Evolutionary conservation across 352 stramenopile genomes (phyloP).

Genomic region (Elongisporangium prolatum): DNA sequence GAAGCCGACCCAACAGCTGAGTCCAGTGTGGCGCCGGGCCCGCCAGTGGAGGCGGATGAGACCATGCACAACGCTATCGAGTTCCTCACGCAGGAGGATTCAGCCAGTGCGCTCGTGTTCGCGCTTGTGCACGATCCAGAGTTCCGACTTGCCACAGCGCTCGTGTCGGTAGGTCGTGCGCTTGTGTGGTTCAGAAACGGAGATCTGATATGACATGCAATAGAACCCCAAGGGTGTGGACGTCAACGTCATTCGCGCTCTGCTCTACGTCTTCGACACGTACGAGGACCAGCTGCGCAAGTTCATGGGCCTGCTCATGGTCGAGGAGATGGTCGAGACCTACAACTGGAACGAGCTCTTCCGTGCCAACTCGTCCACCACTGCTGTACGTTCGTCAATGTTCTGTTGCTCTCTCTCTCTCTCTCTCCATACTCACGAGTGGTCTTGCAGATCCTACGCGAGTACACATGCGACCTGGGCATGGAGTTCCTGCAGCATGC

Average conservation of each 20-base stretch:
- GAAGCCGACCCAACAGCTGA: neutral
- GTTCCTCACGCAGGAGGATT: constrained; percentile 63
- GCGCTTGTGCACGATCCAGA: constrained; percentile 75
- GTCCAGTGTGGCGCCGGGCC: too few species aligned
- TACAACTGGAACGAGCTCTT: constrained; percentile 83
- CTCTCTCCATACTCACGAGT: neutral
- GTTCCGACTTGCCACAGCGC: constrained; percentile 62
- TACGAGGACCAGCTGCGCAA: constrained; percentile 73
- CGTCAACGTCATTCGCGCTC: constrained; percentile 54
- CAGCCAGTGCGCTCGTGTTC: constrained; percentile 63
- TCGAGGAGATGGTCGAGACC: constrained; percentile 73
- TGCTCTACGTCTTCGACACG: constrained; percentile 68
- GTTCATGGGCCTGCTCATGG: constrained; percentile 64
- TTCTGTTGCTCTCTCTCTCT: neutral
- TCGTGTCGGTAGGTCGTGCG: constrained; percentile 28
- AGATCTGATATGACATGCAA: constrained; percentile 1
- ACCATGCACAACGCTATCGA: constrained; percentile 60
- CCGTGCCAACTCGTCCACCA: constrained; percentile 70
- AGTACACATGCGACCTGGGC: constrained; percentile 73
- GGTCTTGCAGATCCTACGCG: constrained; percentile 43
- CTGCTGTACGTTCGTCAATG: constrained; percentile 29
- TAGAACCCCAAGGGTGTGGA: constrained; percentile 26
- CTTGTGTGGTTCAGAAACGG: neutral
- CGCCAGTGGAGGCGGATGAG: constrained; percentile 20
- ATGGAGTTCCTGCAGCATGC: constrained; percentile 58